Evolutionary conservation across 345 rosid genomes (phyloP), one percentile per base, ranked within the genome.

Genomic region (Eucalyptus cloeziana): DNA sequence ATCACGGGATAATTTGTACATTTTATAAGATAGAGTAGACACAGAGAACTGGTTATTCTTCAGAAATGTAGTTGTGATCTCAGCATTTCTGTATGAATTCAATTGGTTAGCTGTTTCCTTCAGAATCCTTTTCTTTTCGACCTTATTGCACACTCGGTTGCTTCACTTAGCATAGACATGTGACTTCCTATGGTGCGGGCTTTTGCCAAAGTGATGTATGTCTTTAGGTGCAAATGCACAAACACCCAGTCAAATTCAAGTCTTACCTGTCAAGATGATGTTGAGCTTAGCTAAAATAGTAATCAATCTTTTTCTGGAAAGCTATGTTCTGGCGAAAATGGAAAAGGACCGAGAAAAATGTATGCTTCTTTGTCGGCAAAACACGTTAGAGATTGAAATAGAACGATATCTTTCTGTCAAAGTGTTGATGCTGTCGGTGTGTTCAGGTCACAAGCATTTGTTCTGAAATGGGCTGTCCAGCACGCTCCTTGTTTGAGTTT

Each of bases 1-100:
- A 88, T 94, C 19, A 93, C 93, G 17, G 96, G 94, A 30, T 96
- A 90, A 87, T 67, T 83, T 62, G 88, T 86, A 81, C 30, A 86
- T 37, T 86, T 27, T 17, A 62, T 54, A 37, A 21, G 37, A 60
- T 87, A 60, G 67, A 83, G 10, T 47, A 83, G 89, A 62, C 49
- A 24, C 33, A 56, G 45, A 14, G 40, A 86, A n/a, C 45, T 86
- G 87, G 43, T 86, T 33, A 47, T 50, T 85, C 58, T 49, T 85
- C 56, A 33, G 87, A 40, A 10, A 22, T 21, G 85, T 76, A 40
- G 85, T 21, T 76, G 85, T 76, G 85, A 76, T 76, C 85, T 76
- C 85, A 10, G 85, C 21, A 37, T 40, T 40, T 43, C 85, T 76
- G 85, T 40, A 40, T 40, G 47, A 40, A 76, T 76, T 71, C 44